Percentiles rank a stretch among this genome's conserved stretches.
phyloP scores from a whole-genome alignment of 108 stramenopile genomes.

The Thalassiosira profunda region DNA sequence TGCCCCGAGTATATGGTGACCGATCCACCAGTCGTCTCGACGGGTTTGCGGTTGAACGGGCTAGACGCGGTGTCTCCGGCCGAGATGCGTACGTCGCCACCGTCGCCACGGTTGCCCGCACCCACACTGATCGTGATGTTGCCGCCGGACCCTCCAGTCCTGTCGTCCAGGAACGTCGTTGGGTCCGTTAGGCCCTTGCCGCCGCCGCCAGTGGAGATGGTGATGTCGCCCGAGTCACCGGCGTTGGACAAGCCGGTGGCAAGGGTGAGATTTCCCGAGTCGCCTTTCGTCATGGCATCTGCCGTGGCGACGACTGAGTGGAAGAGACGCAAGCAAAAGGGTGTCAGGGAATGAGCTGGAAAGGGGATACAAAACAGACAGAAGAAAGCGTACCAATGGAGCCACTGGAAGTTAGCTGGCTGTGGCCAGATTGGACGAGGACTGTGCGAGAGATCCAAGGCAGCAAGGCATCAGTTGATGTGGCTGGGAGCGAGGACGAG shows the following conservation, averaged over 20 bases:
- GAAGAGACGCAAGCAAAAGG: not conserved
- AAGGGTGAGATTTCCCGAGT: constrained; percentile 2
- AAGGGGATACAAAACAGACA: constrained; percentile 1
- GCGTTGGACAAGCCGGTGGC: constrained; percentile 18
- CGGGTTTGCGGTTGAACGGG: not conserved
- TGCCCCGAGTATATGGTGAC: constrained; percentile 6
- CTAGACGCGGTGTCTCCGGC: not conserved
- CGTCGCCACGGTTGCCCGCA: not conserved
- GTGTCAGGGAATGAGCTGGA: not conserved
- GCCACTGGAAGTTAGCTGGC: constrained; percentile 18
- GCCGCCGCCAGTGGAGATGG: constrained; percentile 18
- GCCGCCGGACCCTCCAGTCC: constrained; percentile 13
- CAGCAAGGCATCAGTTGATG: too few relatives aligned
- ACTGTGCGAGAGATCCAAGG: too few relatives aligned
- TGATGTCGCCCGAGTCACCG: constrained; percentile 16
- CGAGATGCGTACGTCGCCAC: not conserved
- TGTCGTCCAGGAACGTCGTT: too few relatives aligned
- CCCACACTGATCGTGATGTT: constrained; percentile 20
- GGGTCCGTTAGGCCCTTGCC: too few relatives aligned
- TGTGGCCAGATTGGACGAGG: constrained; percentile 18
- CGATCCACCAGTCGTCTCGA: constrained; percentile 2
- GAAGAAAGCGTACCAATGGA: not conserved
- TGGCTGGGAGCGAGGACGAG: not conserved
- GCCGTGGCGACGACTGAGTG: constrained; percentile 26
- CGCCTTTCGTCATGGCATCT: constrained; percentile 9